Conservation (phyloP, 352 stramenopile genomes). For the Phytophthora aleatoria region DNA sequence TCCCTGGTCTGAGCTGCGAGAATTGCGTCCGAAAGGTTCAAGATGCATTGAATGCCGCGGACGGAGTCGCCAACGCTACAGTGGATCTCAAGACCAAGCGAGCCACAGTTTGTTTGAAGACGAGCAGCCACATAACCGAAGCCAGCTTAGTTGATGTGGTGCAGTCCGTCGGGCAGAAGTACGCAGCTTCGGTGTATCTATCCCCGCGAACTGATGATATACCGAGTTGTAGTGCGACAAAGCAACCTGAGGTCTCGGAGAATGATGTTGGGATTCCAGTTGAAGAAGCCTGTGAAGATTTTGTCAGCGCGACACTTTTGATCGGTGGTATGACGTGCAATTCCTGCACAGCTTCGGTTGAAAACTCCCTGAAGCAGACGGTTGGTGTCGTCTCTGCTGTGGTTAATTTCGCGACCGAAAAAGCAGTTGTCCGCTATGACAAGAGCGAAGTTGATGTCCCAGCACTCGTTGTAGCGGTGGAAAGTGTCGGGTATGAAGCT, state of each 20-base stretch:
- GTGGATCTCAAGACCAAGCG: slow-evolving; percentile 84
- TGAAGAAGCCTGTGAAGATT: slow-evolving; percentile 35
- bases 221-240: neutral
- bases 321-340: slow-evolving; percentile 91
- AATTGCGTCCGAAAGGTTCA: slow-evolving; percentile 86
- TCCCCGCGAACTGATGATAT: too few species aligned
- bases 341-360: slow-evolving; percentile 86
- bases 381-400: slow-evolving; percentile 65
- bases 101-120: slow-evolving; percentile 58
- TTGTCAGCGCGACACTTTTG: slow-evolving; percentile 57
- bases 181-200: slow-evolving; percentile 34
- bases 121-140: slow-evolving; percentile 51
- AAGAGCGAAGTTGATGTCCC: slow-evolving; percentile 61
- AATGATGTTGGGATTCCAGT: slow-evolving; percentile 54
- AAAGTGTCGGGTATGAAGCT: slow-evolving; percentile 40
- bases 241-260: neutral
- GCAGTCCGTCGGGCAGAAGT: slow-evolving; percentile 49
- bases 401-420: slow-evolving; percentile 85
- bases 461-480: slow-evolving; percentile 80
- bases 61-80: slow-evolving; percentile 59
- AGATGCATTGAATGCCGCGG: slow-evolving; percentile 61
- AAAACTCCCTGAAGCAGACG: slow-evolving; percentile 62
- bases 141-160: slow-evolving; percentile 62
- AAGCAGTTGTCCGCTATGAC: slow-evolving; percentile 70
- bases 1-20: slow-evolving; percentile 89